phyloP scores from a whole-genome alignment of 768 basidiomycete species.

The Naganishia vaughanmartiniae region DNA sequence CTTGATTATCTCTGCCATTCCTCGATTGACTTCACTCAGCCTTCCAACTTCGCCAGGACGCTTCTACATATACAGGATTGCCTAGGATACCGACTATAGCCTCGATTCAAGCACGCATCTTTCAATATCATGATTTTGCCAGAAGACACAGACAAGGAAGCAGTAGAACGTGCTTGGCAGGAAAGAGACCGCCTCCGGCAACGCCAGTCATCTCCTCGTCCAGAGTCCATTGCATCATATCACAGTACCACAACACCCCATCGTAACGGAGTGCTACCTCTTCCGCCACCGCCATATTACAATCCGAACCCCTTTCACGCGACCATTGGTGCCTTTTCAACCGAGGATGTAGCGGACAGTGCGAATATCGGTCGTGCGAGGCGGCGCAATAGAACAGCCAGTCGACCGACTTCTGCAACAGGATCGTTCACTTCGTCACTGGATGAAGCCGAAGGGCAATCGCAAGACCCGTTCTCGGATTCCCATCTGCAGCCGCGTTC shows the following conservation, averaged over 20 bases:
- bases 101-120: not conserved
- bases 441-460: conserved; percentile 7
- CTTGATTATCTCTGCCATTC: not conserved
- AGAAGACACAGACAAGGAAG: conserved; percentile 49
- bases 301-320: conserved; percentile 18
- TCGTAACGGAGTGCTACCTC: not conserved
- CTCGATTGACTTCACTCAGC: not conserved
- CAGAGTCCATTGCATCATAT: conserved; percentile 1
- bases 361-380: conserved; percentile 4
- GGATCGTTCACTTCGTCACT: conserved; percentile 6
- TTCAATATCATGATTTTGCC: conserved; percentile 45
- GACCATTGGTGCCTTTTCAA: not conserved
- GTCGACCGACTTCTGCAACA: not conserved
- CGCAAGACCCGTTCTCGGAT: not conserved
- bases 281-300: conserved; percentile 27
- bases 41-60: not conserved
- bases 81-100: not conserved
- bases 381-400: not conserved
- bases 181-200: conserved; percentile 1
- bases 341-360: conserved; percentile 17
- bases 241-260: not conserved
- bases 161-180: conserved; percentile 29
- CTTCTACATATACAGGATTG: not conserved
- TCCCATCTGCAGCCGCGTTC: not conserved
- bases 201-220: not conserved